Evolutionary conservation across 2,329 filamentous ascomycete genomes (phyloP).

Genomic region (Scolecobasidium constrictum): DNA sequence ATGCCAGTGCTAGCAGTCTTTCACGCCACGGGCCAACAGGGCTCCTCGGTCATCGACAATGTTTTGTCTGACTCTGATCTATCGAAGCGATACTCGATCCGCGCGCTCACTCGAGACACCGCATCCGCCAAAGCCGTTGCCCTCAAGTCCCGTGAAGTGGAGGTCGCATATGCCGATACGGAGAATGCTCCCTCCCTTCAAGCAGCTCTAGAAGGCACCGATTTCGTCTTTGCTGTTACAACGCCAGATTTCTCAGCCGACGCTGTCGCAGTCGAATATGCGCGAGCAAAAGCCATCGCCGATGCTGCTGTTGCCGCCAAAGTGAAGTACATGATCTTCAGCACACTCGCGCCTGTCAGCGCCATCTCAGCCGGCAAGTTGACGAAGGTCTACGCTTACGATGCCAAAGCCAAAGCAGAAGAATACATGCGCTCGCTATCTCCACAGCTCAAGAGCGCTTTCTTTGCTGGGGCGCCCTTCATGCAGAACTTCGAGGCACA

Average conservation of each 20-base stretch:
- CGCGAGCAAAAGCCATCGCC: slow-evolving; percentile 23
- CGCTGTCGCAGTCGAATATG: slow-evolving; percentile 16
- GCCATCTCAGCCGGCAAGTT: slow-evolving; percentile 15
- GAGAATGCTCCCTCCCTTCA: neutral
- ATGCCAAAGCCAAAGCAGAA: slow-evolving; percentile 46
- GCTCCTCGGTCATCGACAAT: slow-evolving; percentile 35
- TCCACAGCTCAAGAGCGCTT: slow-evolving; percentile 38
- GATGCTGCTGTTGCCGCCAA: slow-evolving; percentile 18
- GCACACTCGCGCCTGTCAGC: slow-evolving; percentile 17
- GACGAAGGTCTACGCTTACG: slow-evolving; percentile 38
- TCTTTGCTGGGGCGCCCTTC: slow-evolving; percentile 44
- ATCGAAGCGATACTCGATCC: slow-evolving; percentile 36
- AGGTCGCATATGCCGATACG: slow-evolving; percentile 2
- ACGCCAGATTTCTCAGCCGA: slow-evolving; percentile 13
- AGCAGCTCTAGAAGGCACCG: slow-evolving; percentile 16
- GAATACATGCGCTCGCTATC: slow-evolving; percentile 38
- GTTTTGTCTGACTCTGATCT: slow-evolving; percentile 35
- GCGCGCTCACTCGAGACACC: slow-evolving; percentile 40
- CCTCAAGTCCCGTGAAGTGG: slow-evolving; percentile 2
- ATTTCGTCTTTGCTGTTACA: slow-evolving; percentile 21
- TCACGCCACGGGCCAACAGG: slow-evolving; percentile 43
- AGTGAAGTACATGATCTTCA: slow-evolving; percentile 29
- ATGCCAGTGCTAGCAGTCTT: slow-evolving; percentile 33
- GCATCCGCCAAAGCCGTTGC: neutral
- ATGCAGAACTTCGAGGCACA: slow-evolving; percentile 37